These are phyloP conservation scores for Lactuca saligna DNA, from an alignment of 129 eudicot species.

Conservation along the genomic window DNA sequence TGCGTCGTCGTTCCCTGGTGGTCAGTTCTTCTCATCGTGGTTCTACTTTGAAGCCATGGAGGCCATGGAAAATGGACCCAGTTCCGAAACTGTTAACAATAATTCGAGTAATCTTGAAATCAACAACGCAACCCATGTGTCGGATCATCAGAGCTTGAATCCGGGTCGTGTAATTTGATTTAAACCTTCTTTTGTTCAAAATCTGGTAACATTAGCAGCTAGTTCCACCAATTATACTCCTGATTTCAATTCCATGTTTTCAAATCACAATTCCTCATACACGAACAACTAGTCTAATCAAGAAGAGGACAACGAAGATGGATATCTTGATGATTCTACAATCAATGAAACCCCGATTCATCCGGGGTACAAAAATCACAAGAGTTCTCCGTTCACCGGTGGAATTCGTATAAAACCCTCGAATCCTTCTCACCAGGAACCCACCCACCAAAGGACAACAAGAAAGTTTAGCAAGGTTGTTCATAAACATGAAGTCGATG, in stretches of 20 bases:
- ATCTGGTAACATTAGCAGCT: conserved; percentile 35
- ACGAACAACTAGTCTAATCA: conserved; percentile 27
- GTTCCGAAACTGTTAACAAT: conserved; percentile 17
- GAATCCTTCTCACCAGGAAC: conserved; percentile 12
- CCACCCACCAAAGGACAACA: conserved; percentile 11
- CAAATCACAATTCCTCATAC: conserved; percentile 30
- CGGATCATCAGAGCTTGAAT: conserved; percentile 16
- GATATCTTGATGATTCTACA: conserved; percentile 16
- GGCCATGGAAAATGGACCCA: conserved; percentile 72
- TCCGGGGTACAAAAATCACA: conserved; percentile 2
- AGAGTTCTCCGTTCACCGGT: conserved; percentile 6
- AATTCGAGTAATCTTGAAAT: background rate
- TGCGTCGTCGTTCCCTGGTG: conserved; percentile 57
- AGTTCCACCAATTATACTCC: conserved; percentile 23
- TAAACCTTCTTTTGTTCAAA: conserved; percentile 30
- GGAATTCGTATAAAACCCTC: conserved; percentile 31
- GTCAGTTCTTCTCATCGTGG: conserved; percentile 68
- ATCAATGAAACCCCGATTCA: conserved; percentile 23
- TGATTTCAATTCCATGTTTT: conserved; percentile 35
- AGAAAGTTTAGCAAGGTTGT: conserved; percentile 40
- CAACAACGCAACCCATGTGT: conserved; percentile 3
- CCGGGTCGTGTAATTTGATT: conserved; percentile 47
- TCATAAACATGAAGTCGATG: conserved; percentile 33
- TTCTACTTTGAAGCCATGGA: conserved; percentile 82
- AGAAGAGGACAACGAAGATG: conserved; percentile 29